Percentiles rank a stretch among this genome's conserved stretches.
These are phyloP conservation scores for Pseudozyma sp. DNA, from an alignment of 1,284 basidiomycete genomes.

Conservation along the genomic window DNA sequence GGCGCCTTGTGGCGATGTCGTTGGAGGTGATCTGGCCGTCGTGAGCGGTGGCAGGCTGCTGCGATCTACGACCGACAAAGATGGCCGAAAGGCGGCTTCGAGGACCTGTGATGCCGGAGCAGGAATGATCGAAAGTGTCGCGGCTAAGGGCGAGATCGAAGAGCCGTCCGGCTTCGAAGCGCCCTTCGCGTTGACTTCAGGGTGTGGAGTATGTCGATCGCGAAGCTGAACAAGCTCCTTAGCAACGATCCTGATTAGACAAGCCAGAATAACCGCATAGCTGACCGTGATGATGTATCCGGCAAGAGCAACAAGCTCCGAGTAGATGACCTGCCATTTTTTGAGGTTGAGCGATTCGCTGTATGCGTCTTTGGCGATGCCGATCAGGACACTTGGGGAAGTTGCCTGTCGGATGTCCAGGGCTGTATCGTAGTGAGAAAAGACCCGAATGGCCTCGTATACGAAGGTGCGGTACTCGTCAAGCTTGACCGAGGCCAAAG, in stretches of 20 bases:
- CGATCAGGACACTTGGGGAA: not conserved
- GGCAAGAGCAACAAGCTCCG: conserved; percentile 12
- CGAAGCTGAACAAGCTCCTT: conserved; percentile 24
- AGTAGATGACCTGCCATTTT: conserved; percentile 9
- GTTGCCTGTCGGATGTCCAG: not conserved
- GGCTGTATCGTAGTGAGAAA: not conserved
- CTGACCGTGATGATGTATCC: not conserved
- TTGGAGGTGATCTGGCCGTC: not conserved
- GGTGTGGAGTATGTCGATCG: not conserved
- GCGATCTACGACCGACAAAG: not conserved
- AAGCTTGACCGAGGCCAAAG: conserved; percentile 2
- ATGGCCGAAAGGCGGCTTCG: not conserved
- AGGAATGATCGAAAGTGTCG: not conserved
- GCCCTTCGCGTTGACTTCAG: not conserved
- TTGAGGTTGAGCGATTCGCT: conserved; percentile 1
- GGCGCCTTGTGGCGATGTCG: conserved; percentile 15
- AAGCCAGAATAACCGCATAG: conserved; percentile 16
- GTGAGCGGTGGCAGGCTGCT: not conserved
- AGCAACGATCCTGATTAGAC: conserved; percentile 14
- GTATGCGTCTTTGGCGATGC: conserved; percentile 5
- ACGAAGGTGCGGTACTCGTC: not conserved
- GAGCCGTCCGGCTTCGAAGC: too few species aligned
- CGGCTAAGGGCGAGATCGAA: not conserved
- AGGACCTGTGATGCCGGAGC: not conserved
- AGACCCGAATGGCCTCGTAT: not conserved